Evolutionary conservation across 306 rosid species (phyloP).

Genomic region (Alnus glutinosa): DNA sequence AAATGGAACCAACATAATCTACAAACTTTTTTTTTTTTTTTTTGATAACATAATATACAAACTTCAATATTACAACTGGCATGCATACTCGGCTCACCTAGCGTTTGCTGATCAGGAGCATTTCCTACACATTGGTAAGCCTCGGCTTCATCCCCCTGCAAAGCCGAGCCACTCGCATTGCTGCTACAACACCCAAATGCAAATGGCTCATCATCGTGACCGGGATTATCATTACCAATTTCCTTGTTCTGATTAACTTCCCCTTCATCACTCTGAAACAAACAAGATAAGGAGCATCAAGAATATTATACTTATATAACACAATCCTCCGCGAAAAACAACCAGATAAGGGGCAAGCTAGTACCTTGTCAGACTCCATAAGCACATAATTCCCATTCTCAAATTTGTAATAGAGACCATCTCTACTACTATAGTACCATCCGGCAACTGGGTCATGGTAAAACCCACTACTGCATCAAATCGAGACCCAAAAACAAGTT

Average conservation of each 20-base stretch:
- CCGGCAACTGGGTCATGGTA: slow-evolving; percentile 87
- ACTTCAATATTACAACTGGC: slow-evolving; percentile 2
- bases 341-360: not conserved
- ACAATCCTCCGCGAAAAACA: not conserved
- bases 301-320: not conserved
- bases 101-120: slow-evolving; percentile 26
- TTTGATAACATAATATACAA: not conserved
- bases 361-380: slow-evolving; percentile 50
- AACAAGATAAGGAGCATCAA: slow-evolving; percentile 2
- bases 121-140: slow-evolving; percentile 31
- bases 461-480: slow-evolving; percentile 73
- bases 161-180: slow-evolving; percentile 33
- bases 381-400: slow-evolving; percentile 83
- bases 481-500: slow-evolving; percentile 1
- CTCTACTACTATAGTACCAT: slow-evolving; percentile 79
- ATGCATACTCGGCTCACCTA: slow-evolving; percentile 39
- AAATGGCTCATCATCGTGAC: slow-evolving; percentile 21
- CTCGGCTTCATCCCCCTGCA: slow-evolving; percentile 31
- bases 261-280: slow-evolving; percentile 40
- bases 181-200: slow-evolving; percentile 7
- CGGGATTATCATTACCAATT: slow-evolving; percentile 32
- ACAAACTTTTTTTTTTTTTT: not conserved
- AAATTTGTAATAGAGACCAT: slow-evolving; percentile 72
- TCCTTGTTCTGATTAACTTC: slow-evolving; percentile 31
- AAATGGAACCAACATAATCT: not conserved